A percentile compares a stretch with the other conserved stretches of the same genome.
These are phyloP conservation scores for Alternaria viburni DNA, from an alignment of 2,329 filamentous ascomycete genomes.

Conservation along the genomic window DNA sequence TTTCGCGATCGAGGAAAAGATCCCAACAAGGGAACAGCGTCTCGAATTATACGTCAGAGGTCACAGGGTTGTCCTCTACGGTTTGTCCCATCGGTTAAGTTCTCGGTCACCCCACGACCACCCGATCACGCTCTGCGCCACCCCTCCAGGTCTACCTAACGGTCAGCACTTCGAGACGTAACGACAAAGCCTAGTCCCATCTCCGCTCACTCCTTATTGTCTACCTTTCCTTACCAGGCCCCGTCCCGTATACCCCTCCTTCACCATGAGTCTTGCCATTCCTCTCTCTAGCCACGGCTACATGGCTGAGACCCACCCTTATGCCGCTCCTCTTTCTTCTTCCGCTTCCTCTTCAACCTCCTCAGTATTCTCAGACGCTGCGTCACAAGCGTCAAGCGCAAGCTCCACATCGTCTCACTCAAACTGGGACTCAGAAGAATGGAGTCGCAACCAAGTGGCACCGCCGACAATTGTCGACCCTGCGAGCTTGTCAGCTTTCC, in stretches of 20 bases:
- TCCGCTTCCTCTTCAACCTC: slow-evolving; percentile 77
- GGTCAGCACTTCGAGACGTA: slow-evolving; percentile 47
- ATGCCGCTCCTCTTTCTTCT: slow-evolving; percentile 73
- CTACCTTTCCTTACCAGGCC: slow-evolving; percentile 23
- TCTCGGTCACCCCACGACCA: slow-evolving; percentile 51
- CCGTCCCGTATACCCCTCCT: slow-evolving; percentile 28
- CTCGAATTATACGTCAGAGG: slow-evolving; percentile 44
- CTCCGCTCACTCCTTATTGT: slow-evolving; percentile 44
- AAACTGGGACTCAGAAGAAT: slow-evolving; percentile 53
- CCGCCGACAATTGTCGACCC: slow-evolving; percentile 31
- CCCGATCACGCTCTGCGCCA: slow-evolving; percentile 41
- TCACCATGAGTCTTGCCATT: slow-evolving; percentile 50
- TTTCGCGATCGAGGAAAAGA: slow-evolving; percentile 26
- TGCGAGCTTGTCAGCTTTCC: slow-evolving; percentile 31
- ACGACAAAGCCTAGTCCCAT: slow-evolving; percentile 36
- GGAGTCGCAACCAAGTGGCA: slow-evolving; percentile 34
- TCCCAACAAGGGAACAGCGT: slow-evolving; percentile 27
- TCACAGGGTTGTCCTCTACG: slow-evolving; percentile 44
- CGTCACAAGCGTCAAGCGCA: slow-evolving; percentile 74
- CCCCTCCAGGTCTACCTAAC: slow-evolving; percentile 43
- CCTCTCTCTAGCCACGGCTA: slow-evolving; percentile 41
- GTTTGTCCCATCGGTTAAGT: slow-evolving; percentile 50
- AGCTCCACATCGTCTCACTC: slow-evolving; percentile 66
- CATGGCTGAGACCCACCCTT: slow-evolving; percentile 59
- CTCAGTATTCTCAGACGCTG: slow-evolving; percentile 75